These are phyloP conservation scores for Metschnikowia dekortorum DNA, from an alignment of 805 yeast genomes.

Conservation along the genomic window DNA sequence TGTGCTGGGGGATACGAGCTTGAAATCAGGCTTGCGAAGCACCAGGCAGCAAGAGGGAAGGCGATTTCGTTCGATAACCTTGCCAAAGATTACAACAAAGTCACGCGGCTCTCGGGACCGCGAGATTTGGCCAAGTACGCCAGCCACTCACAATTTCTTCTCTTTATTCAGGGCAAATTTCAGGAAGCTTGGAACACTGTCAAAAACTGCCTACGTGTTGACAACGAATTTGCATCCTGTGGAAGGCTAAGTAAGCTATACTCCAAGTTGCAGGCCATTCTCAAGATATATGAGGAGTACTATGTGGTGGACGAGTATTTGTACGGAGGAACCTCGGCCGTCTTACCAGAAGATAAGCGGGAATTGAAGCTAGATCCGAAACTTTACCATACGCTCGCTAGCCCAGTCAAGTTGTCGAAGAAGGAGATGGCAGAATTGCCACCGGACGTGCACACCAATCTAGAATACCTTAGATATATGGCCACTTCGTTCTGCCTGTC, in stretches of 20 bases:
- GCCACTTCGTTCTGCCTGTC: slow-evolving; percentile 26
- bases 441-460: slow-evolving; percentile 34
- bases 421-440: slow-evolving; percentile 23
- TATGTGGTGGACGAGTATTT: slow-evolving; percentile 33
- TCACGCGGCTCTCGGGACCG: slow-evolving; percentile 27
- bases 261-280: slow-evolving; percentile 41
- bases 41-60: slow-evolving; percentile 1
- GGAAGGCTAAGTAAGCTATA: slow-evolving; percentile 51
- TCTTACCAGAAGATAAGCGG: slow-evolving; percentile 10
- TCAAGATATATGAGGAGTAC: slow-evolving; percentile 39
- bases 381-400: slow-evolving; percentile 4
- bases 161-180: slow-evolving; percentile 50
- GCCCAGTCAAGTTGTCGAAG: slow-evolving; percentile 24
- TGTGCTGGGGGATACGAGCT: slow-evolving; percentile 33
- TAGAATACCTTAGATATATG: slow-evolving; percentile 39
- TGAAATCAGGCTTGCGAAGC: slow-evolving; percentile 23
- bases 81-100: slow-evolving; percentile 21
- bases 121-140: slow-evolving; percentile 23
- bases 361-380: slow-evolving; percentile 8
- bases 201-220: slow-evolving; percentile 68
- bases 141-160: slow-evolving; percentile 26
- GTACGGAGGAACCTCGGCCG: slow-evolving; percentile 12
- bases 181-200: slow-evolving; percentile 48
- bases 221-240: slow-evolving; percentile 68
- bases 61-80: slow-evolving; percentile 3